Evolutionary conservation across 495 filamentous ascomycete genomes (phyloP).

Genomic region (Aspergillus diversus): DNA sequence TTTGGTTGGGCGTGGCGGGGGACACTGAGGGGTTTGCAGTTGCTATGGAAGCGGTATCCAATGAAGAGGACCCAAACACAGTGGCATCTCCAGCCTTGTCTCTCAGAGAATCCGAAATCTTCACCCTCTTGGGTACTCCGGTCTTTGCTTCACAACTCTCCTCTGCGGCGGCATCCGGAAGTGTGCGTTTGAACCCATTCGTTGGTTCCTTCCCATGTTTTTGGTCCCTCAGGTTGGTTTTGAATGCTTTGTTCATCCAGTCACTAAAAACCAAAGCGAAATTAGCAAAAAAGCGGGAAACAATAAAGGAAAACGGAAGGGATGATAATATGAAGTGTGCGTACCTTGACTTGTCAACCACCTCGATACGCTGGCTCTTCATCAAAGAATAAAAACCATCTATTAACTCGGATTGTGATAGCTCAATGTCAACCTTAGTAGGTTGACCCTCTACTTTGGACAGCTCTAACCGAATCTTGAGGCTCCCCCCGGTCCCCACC

Average conservation of each 20-base stretch:
- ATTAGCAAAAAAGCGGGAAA: conserved; percentile 17
- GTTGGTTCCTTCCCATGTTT: neutral
- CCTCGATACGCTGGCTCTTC: conserved; percentile 13
- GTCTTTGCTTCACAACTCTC: conserved; percentile 3
- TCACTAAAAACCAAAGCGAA: conserved; percentile 24
- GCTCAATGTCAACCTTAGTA: conserved; percentile 43
- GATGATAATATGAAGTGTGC: conserved; percentile 7
- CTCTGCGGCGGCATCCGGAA: conserved; percentile 12
- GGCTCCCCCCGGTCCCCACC: conserved; percentile 30
- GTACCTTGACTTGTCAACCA: conserved; percentile 29
- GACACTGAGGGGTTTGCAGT: conserved; percentile 7
- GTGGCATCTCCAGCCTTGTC: conserved; percentile 23
- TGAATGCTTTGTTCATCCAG: conserved; percentile 44
- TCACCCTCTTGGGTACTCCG: conserved; percentile 31
- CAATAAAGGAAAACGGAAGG: neutral
- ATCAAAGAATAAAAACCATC: conserved; percentile 26
- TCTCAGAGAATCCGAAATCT: conserved; percentile 39
- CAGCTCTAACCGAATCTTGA: conserved; percentile 41
- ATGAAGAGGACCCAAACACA: conserved; percentile 4
- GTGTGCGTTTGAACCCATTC: conserved; percentile 22
- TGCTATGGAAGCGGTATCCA: conserved; percentile 7
- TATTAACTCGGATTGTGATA: conserved; percentile 29
- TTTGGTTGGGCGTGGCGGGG: conserved; percentile 2
- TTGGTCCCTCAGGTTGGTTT: conserved; percentile 16
- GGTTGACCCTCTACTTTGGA: conserved; percentile 27